These are phyloP conservation scores for Phytophthora capsici DNA, from an alignment of 352 stramenopile species.

Conservation along the genomic window DNA sequence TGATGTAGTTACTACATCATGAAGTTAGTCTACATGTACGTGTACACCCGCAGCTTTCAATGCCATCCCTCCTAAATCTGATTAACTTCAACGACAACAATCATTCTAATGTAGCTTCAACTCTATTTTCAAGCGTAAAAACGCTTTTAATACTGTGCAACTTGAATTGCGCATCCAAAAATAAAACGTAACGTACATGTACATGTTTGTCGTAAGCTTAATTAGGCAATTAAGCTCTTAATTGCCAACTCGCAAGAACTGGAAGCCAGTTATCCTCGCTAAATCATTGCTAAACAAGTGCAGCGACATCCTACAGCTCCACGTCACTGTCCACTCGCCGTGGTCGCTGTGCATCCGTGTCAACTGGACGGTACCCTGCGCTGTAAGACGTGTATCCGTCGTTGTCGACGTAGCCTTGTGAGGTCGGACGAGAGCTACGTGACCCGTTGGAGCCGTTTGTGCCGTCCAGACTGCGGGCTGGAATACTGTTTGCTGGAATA, in stretches of 20 bases:
- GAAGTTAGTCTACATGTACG: too few relatives aligned
- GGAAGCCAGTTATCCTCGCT: not conserved
- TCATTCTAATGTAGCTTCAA: too few relatives aligned
- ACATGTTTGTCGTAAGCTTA: too few relatives aligned
- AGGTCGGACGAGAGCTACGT: constrained; percentile 35
- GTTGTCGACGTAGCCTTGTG: constrained; percentile 15
- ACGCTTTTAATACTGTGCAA: too few relatives aligned
- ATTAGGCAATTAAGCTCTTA: too few relatives aligned
- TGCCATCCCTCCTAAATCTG: too few relatives aligned
- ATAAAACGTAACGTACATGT: too few relatives aligned
- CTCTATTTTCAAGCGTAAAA: too few relatives aligned
- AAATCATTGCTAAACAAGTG: not conserved
- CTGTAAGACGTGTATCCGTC: constrained; percentile 28
- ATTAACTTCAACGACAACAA: too few relatives aligned
- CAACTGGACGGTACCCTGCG: constrained; percentile 35
- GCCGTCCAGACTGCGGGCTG: constrained; percentile 44
- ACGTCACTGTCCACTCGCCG: constrained; percentile 69
- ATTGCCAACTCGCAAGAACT: not conserved
- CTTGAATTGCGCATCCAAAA: too few relatives aligned
- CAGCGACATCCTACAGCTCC: constrained; percentile 46
- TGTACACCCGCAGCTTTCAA: too few relatives aligned
- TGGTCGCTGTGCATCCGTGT: constrained; percentile 27
- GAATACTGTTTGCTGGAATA: constrained; percentile 24
- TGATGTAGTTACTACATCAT: too few relatives aligned
- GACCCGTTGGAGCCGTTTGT: constrained; percentile 49